These are phyloP conservation scores for Penicillium mononematosum DNA, from an alignment of 495 filamentous ascomycete species.

Conservation along the genomic window DNA sequence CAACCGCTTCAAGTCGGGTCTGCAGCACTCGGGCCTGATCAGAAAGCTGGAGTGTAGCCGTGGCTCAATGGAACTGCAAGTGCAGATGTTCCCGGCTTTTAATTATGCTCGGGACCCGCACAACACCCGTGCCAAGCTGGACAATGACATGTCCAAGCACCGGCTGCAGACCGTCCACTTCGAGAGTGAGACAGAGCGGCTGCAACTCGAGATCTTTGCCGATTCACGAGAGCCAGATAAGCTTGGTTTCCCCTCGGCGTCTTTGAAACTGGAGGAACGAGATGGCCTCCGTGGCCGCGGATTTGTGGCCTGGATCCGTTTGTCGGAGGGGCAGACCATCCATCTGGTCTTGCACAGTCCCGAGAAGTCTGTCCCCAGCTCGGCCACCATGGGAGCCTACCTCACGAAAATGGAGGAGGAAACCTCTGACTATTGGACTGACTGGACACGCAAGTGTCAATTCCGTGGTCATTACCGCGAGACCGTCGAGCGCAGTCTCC, in stretches of 20 bases:
- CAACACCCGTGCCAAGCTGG: constrained; percentile 33
- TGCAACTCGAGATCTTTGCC: constrained; percentile 65
- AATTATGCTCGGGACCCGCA: constrained; percentile 63
- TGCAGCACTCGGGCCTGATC: constrained; percentile 51
- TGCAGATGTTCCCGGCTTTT: constrained; percentile 70
- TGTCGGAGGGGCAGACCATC: constrained; percentile 63
- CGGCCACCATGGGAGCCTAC: constrained; percentile 50
- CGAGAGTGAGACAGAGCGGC: constrained; percentile 51
- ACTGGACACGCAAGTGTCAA: constrained; percentile 65
- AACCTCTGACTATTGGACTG: constrained; percentile 65
- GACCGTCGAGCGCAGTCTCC: constrained; percentile 62
- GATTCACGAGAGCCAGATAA: constrained; percentile 54
- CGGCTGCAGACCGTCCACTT: constrained; percentile 62
- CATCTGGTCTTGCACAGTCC: constrained; percentile 61
- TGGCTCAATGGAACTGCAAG: constrained; percentile 57
- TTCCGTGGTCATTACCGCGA: constrained; percentile 72
- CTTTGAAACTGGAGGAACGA: constrained; percentile 51
- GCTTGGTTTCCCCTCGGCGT: constrained; percentile 44
- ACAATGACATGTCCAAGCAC: constrained; percentile 31
- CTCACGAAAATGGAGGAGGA: constrained; percentile 61
- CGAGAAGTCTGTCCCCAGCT: constrained; percentile 41
- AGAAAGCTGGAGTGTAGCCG: constrained; percentile 67
- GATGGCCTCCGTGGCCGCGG: constrained; percentile 57
- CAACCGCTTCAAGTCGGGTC: constrained; percentile 43
- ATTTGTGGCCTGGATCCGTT: constrained; percentile 53